Conservation (phyloP, 257 asterid species). For the Capsicum baccatum region DNA sequence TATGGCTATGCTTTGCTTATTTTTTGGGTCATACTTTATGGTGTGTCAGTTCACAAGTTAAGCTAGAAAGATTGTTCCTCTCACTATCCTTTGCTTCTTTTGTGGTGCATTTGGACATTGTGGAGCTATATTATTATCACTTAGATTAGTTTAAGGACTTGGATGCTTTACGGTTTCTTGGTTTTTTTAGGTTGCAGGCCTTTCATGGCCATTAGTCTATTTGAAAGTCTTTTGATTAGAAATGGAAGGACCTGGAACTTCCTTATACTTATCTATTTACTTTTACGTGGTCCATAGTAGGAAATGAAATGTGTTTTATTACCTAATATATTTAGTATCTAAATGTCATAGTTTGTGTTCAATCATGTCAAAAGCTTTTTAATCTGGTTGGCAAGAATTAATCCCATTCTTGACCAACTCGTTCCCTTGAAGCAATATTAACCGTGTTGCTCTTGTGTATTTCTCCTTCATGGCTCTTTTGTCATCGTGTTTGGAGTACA, state of each 20-base stretch:
- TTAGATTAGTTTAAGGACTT: neutral
- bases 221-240: no score
- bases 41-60: neutral
- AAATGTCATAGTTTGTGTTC: no score
- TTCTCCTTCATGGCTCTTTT: constrained; percentile 3
- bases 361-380: constrained; percentile 31
- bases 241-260: no score
- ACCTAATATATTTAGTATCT: no score
- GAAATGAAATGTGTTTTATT: no score
- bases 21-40: neutral
- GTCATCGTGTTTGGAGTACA: constrained; percentile 3
- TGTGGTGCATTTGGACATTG: neutral
- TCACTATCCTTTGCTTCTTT: neutral
- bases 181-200: no score
- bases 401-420: constrained; percentile 36
- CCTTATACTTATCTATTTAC: no score
- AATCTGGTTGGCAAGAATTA: constrained; percentile 46
- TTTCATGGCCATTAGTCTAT: no score
- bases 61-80: neutral
- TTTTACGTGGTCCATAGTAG: no score
- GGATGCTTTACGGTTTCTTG: no score
- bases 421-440: constrained; percentile 52
- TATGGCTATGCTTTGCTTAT: neutral
- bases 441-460: constrained; percentile 33
- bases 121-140: neutral